Conservation (phyloP, 352 stramenopile species). For the Phytophthora sp. region DNA sequence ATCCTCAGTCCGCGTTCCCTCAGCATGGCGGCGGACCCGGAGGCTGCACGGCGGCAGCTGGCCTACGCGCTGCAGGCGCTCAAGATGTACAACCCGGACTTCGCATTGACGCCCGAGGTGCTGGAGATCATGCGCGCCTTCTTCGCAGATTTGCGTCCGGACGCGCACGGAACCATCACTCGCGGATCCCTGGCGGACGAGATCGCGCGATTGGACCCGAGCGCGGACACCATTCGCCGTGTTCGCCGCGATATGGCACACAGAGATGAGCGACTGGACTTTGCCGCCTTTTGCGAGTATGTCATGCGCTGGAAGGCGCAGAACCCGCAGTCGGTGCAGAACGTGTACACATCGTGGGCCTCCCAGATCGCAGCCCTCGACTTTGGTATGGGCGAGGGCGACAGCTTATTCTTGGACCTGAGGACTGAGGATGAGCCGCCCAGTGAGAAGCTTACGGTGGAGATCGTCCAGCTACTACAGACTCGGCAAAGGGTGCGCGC, state of each 20-base stretch:
- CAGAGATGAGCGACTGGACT: conserved; percentile 60
- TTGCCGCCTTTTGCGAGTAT: conserved; percentile 73
- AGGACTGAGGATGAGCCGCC: conserved; percentile 43
- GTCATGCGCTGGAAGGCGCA: conserved; percentile 85
- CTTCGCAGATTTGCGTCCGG: conserved; percentile 71
- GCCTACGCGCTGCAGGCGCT: conserved; percentile 66
- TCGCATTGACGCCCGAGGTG: conserved; percentile 80
- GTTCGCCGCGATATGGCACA: conserved; percentile 50
- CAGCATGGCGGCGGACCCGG: background rate
- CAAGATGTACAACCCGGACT: conserved; percentile 84
- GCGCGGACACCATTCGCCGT: conserved; percentile 48
- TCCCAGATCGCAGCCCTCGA: conserved; percentile 72
- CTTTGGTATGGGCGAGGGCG: conserved; percentile 72
- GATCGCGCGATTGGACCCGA: conserved; percentile 72
- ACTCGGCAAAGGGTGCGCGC: conserved; percentile 14
- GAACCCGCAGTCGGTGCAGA: conserved; percentile 64
- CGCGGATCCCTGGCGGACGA: conserved; percentile 59
- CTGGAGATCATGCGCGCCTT: conserved; percentile 83
- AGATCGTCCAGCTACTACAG: conserved; percentile 45
- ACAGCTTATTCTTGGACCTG: conserved; percentile 73
- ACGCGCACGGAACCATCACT: conserved; percentile 57
- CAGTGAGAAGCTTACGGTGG: conserved; percentile 40
- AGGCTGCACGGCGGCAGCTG: conserved; percentile 39
- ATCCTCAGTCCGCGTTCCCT: conserved; percentile 4
- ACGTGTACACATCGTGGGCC: conserved; percentile 82